Evolutionary conservation across 208 protist species (phyloP), one percentile per base, ranked within the genome.

Genomic region (Trypanosoma brucei): DNA sequence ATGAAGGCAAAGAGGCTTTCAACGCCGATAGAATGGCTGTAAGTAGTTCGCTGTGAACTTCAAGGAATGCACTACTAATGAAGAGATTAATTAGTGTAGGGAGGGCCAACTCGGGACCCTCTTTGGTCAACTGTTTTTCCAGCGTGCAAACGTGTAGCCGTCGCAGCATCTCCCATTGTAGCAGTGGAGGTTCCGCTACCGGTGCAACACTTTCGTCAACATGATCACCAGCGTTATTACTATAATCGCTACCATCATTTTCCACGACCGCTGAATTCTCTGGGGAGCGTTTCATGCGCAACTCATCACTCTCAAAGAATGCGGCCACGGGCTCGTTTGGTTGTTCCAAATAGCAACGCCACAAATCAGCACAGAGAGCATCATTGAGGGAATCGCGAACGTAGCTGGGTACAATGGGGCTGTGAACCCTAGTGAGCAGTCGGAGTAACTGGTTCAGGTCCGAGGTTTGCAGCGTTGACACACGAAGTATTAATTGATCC

Each of bases 281-380:
- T n/a, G 33, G 0, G 1, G 56, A 22, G 31, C 55, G 36, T 35
- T 39, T 37, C 30, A 11, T 36, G 11, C 38, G 35, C 37, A 51
- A 38, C 30, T 55, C 56, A 3, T 39, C 36, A 9, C 38, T 11
- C n/a, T 51, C 53, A 53, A 72, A 70, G 50, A 68, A 68, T 0
- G 65, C 52, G 0, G 60, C 68, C 38, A 78, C 56, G 8, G 63
- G 54, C 36, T 84, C 82, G 58, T 59, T 61, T 40, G 66, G 59
- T 2, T 62, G 38, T 39, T 72, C 70, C 0, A 50, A 59, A 63
- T 81, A 88, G 31, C 73, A 55, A 14, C 64, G 62, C 60, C 68
- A 75, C 14, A 88, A 39, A 33, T 84, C 82, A 31, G 34, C 59
- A 9, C 57, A 59, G 22, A 82, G 50, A 22, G 66, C 71, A 45